Base-by-base conservation (phyloP, 2,329 filamentous ascomycete species). In the Nemania sp. region DNA sequence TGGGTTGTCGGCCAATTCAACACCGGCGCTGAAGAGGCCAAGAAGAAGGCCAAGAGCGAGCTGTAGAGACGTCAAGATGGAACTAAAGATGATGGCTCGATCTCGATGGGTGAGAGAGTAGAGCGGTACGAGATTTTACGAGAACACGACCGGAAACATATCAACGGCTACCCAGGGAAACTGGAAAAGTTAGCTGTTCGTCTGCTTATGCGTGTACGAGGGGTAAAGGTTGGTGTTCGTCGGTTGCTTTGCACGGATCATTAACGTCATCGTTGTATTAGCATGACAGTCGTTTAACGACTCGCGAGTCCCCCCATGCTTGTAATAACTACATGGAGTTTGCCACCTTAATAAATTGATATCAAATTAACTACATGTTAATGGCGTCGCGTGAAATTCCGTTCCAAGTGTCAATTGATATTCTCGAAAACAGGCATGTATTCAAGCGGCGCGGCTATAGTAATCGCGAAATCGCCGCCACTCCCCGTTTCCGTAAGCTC, bases 1-100 rank as follows among this genome's bases (percentile, higher is more conserved):
- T 84, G 81, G 81, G 68, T 81, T 49, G 57, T 75, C 46, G 66
- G 68, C 28, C 80, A 84, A 62, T 67, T 84, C 14, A 71, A 71
- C 28, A 60, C 77, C 5, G 80, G 80, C 0, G 72, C 75, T 1
- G 73, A 79, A 17, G 75, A 69, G 15, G 79, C 80, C 0, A 74
- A 77, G 67, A 61, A 80, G 63, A 76, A 80, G 68, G 76, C 75
- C 11, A 75, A 77, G 61, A 71, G 79, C 56, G 80, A 83, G 70
- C 66, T 83, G 64, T 83, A 72, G 75, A 47, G 17, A 7, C 31
- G 31, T 12, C 15, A 5, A 15, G 9, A 30, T 5, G 1, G 17
- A 22, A 22, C 2, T 3, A 5, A 34, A 12, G 24, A 28, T 5
- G 19, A 17, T 17, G 15, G 6, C 15, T 43, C 14, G 40, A 19